Conservation (phyloP, 345 rosid genomes). For the Iberis pinnata region DNA sequence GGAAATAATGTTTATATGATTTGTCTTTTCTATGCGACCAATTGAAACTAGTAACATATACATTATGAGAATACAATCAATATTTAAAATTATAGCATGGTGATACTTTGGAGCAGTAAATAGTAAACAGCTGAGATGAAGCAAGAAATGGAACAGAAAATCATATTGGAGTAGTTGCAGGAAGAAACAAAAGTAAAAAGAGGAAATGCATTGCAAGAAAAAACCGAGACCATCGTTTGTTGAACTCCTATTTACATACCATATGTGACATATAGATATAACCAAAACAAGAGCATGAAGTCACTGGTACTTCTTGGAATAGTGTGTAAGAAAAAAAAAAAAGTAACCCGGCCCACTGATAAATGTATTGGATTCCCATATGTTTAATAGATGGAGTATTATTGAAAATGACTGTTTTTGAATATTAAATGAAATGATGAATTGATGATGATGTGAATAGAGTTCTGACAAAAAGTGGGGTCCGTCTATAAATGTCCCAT, state of each 20-base stretch:
- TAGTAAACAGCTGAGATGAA: too few species aligned
- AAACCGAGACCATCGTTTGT: conserved; percentile 14
- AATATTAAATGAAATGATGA: conserved; percentile 16
- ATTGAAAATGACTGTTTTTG: background rate
- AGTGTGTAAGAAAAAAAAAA: conserved; percentile 9
- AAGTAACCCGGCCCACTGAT: conserved; percentile 8
- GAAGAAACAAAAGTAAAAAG: conserved; percentile 13
- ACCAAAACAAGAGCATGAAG: conserved; percentile 13
- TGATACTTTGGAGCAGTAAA: too few species aligned
- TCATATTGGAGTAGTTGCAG: too few species aligned
- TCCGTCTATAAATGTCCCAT: conserved; percentile 36
- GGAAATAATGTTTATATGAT: too few species aligned
- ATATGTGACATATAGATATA: background rate
- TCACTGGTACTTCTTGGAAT: too few species aligned
- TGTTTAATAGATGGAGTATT: background rate
- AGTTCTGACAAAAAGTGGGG: conserved; percentile 33
- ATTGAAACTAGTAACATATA: too few species aligned
- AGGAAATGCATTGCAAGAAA: conserved; percentile 4
- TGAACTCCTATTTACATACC: conserved; percentile 2
- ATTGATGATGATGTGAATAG: conserved; percentile 32
- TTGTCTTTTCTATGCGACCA: too few species aligned
- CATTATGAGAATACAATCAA: too few species aligned
- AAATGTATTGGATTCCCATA: conserved; percentile 24
- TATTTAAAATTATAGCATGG: too few species aligned
- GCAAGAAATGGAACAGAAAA: too few species aligned